Percentiles rank a stretch among this genome's conserved stretches.
These are phyloP conservation scores for Heterobasidion annosum DNA, from an alignment of 1,284 basidiomycete genomes.

Conservation along the genomic window DNA sequence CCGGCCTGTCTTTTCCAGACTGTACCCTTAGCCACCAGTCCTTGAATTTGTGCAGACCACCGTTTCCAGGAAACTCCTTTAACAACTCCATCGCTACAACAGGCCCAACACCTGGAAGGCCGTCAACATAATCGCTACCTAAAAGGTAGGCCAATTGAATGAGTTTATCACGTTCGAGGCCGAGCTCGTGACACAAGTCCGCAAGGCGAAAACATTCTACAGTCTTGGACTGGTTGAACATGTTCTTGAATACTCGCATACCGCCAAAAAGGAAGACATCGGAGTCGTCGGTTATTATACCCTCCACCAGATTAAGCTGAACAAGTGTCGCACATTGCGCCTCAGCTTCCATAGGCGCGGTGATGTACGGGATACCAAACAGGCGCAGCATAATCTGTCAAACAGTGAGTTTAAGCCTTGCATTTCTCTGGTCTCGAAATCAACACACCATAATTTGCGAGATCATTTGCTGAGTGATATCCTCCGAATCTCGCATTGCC, in stretches of 20 bases:
- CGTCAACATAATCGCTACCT: slow-evolving; percentile 97
- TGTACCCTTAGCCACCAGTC: slow-evolving; percentile 98
- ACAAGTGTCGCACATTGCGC: slow-evolving; percentile 96
- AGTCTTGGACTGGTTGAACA: slow-evolving; percentile 99
- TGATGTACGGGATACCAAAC: slow-evolving; percentile 97
- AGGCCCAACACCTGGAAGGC: slow-evolving; percentile 89
- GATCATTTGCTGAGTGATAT: slow-evolving; percentile 92
- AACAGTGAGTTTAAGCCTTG: not conserved
- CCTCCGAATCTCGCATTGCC: slow-evolving; percentile 90
- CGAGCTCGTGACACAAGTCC: slow-evolving; percentile 85
- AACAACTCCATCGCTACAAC: slow-evolving; percentile 95
- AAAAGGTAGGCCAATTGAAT: slow-evolving; percentile 89
- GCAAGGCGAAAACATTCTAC: slow-evolving; percentile 89
- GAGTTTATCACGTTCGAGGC: slow-evolving; percentile 81
- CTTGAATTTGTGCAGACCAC: slow-evolving; percentile 81
- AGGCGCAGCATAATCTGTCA: slow-evolving; percentile 75
- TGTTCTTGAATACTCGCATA: slow-evolving; percentile 91
- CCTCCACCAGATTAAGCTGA: slow-evolving; percentile 82
- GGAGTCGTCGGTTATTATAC: slow-evolving; percentile 98
- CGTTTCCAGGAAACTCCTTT: slow-evolving; percentile 81
- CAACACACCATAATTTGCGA: slow-evolving; percentile 85
- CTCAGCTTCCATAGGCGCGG: slow-evolving; percentile 98
- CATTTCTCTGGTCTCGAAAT: not conserved
- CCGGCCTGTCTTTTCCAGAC: slow-evolving; percentile 70
- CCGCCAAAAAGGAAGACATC: slow-evolving; percentile 99